A percentile compares a stretch with the other conserved stretches of the same genome.
Evolutionary conservation across 2,329 filamentous ascomycete species (phyloP).

Genomic region (Cordyceps militaris): DNA sequence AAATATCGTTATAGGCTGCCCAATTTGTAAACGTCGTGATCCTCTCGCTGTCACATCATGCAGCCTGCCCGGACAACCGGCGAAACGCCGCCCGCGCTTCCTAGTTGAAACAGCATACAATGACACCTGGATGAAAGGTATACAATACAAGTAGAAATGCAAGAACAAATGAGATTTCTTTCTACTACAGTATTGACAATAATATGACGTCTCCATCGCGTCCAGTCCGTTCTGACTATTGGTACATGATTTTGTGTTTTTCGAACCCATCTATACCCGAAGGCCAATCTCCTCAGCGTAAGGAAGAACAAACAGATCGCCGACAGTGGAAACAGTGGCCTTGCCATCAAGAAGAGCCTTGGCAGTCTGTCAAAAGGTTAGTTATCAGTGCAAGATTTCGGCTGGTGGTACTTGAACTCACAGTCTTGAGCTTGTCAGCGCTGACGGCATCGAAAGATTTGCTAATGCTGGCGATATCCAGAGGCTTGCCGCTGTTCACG

Average conservation of each 20-base stretch:
- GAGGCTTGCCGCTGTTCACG: constrained; percentile 71
- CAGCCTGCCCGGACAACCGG: too few species aligned
- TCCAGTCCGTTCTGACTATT: constrained; percentile 37
- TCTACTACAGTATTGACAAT: constrained; percentile 42
- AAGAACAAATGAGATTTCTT: constrained; percentile 23
- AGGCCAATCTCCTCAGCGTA: constrained; percentile 92
- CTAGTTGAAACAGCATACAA: too few species aligned
- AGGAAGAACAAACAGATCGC: constrained; percentile 84
- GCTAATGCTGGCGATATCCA: constrained; percentile 74
- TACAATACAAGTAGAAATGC: background rate
- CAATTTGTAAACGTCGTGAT: too few species aligned
- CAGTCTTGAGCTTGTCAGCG: constrained; percentile 75
- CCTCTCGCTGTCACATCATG: too few species aligned
- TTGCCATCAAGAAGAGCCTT: constrained; percentile 83
- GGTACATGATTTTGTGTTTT: constrained; percentile 34
- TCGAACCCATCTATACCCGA: constrained; percentile 63
- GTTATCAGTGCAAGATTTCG: constrained; percentile 7
- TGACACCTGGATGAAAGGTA: background rate
- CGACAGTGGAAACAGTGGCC: constrained; percentile 82
- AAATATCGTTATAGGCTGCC: too few species aligned
- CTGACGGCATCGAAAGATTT: constrained; percentile 76
- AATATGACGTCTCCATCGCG: constrained; percentile 29
- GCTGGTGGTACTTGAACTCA: constrained; percentile 41
- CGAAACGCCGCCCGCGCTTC: too few species aligned
- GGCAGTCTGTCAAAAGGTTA: constrained; percentile 56